Percentiles rank a stretch among this genome's conserved stretches.
Conservation (phyloP, 2,329 filamentous ascomycete genomes). For the Penicillium sp. region DNA sequence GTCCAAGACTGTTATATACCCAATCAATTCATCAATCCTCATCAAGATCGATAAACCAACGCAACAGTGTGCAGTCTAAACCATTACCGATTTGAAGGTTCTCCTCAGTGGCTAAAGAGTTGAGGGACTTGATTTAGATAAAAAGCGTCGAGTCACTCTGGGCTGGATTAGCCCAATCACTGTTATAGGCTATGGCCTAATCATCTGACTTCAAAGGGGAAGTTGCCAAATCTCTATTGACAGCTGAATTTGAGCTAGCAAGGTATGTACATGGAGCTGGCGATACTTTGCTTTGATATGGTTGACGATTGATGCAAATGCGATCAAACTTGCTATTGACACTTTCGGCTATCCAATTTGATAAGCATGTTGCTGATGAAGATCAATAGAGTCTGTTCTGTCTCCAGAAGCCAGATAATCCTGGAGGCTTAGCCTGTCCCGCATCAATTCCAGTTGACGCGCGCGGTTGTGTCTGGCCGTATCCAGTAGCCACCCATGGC, state of each 20-base stretch:
- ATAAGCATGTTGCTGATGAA: slow-evolving; percentile 1
- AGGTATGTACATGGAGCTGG: not conserved
- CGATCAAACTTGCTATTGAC: not conserved
- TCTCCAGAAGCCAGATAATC: slow-evolving; percentile 18
- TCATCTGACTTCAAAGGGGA: not conserved
- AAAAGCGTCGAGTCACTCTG: not conserved
- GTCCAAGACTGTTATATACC: slow-evolving; percentile 19
- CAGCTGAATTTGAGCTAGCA: not conserved
- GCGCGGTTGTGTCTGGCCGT: not conserved
- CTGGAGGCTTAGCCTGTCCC: not conserved
- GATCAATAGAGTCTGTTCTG: slow-evolving; percentile 27
- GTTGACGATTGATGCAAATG: not conserved
- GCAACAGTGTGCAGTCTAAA: not conserved
- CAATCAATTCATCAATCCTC: slow-evolving; percentile 13
- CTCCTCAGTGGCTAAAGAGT: too few species aligned
- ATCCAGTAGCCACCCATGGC: not conserved
- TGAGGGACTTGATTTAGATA: not conserved
- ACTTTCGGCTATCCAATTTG: slow-evolving; percentile 2
- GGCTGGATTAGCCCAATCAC: not conserved
- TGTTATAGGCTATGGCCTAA: not conserved
- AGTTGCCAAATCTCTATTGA: not conserved
- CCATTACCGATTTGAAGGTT: not conserved
- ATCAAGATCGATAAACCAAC: not conserved
- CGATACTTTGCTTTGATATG: not conserved
- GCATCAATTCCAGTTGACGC: not conserved